Evolutionary conservation across 495 filamentous ascomycete species (phyloP).

Genomic region (Talaromyces proteolyticus): DNA sequence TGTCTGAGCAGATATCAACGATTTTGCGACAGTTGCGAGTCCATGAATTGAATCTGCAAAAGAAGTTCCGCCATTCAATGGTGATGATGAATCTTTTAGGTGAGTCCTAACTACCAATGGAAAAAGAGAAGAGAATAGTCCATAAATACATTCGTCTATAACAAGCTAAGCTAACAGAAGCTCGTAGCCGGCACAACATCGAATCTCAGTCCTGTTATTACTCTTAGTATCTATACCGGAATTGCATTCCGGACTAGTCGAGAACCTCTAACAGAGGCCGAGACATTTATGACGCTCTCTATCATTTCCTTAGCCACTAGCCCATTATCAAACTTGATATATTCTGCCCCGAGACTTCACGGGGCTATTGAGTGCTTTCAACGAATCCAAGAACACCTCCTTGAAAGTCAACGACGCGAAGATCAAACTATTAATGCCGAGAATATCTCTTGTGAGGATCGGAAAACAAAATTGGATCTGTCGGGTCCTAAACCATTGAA

Average conservation of each 20-base stretch:
- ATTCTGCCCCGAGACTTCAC: conserved; percentile 44
- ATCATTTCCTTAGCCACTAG: conserved; percentile 52
- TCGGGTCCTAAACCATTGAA: no score
- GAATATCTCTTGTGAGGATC: not conserved
- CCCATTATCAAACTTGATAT: conserved; percentile 49
- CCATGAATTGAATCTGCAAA: not conserved
- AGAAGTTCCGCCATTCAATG: conserved; percentile 3
- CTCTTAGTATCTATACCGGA: conserved; percentile 1
- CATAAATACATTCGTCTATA: not conserved
- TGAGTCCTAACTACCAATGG: not conserved
- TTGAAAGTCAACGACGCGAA: conserved; percentile 19
- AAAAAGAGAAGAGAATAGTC: not conserved
- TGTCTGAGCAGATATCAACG: not conserved
- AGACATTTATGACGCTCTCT: conserved; percentile 53
- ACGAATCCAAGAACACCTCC: conserved; percentile 54
- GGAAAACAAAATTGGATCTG: not conserved
- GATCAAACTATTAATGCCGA: conserved; percentile 17
- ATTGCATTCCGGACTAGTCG: conserved; percentile 2
- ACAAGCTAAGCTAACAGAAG: not conserved
- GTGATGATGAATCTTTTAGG: conserved; percentile 1
- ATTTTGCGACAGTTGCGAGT: conserved; percentile 2
- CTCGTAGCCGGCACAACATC: conserved; percentile 1
- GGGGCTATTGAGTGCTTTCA: conserved; percentile 50
- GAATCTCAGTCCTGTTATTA: conserved; percentile 4
- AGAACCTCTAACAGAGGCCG: conserved; percentile 13